phyloP scores from a whole-genome alignment of 2,329 filamentous ascomycete genomes.

The Paracoccidioides lutzii region DNA sequence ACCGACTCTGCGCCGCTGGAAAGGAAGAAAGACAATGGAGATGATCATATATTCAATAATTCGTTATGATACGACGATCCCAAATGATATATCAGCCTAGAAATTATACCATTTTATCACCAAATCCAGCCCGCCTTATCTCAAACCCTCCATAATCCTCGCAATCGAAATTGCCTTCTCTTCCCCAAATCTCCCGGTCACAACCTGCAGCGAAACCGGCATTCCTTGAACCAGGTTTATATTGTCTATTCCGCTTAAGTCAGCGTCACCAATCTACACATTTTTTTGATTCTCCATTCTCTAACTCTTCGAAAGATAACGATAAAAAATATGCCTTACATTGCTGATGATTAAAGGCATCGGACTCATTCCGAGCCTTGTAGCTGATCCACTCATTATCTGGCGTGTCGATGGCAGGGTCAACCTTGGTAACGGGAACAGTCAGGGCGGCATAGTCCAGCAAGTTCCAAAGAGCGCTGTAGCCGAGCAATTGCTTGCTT shows the following conservation, averaged over 20 bases:
- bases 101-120: background rate
- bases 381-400: slow-evolving; percentile 20
- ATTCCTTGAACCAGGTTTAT: slow-evolving; percentile 21
- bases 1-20: no score
- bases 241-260: slow-evolving; percentile 16
- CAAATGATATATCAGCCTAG: background rate
- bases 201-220: slow-evolving; percentile 24
- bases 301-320: background rate
- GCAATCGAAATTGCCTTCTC: slow-evolving; percentile 23
- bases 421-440: slow-evolving; percentile 32
- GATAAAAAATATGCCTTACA: slow-evolving; percentile 12
- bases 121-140: background rate
- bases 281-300: background rate
- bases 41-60: background rate
- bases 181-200: slow-evolving; percentile 22
- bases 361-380: slow-evolving; percentile 21
- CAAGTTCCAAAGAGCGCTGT: slow-evolving; percentile 50
- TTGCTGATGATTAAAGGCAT: slow-evolving; percentile 23
- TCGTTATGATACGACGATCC: background rate
- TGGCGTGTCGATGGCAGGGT: slow-evolving; percentile 14
- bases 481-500: slow-evolving; percentile 33
- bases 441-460: slow-evolving; percentile 48
- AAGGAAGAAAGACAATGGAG: background rate
- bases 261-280: background rate
- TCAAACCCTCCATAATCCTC: slow-evolving; percentile 16